Conservation (phyloP, 2,329 filamentous ascomycete species). For the Lizonia empirigonia region DNA sequence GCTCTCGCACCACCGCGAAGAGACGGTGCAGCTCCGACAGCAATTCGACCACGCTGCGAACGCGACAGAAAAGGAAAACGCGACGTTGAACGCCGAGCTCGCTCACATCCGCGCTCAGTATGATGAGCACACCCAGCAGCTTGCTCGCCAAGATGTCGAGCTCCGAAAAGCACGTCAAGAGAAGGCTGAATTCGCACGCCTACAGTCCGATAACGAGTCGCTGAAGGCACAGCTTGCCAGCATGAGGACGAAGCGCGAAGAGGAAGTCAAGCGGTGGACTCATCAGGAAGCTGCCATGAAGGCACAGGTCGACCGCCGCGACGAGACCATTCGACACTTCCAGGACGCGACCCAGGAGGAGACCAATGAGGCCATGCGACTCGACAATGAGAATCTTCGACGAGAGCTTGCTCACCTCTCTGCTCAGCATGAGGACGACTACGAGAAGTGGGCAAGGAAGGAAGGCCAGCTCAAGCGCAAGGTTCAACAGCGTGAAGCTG, state of each 20-base stretch:
- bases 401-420: constrained; percentile 45
- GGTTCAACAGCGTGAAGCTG: constrained; percentile 38
- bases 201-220: constrained; percentile 72
- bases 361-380: constrained; percentile 47
- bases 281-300: constrained; percentile 41
- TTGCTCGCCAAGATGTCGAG: constrained; percentile 42
- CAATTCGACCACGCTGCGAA: constrained; percentile 43
- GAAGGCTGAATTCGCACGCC: constrained; percentile 56
- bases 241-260: constrained; percentile 72
- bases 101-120: constrained; percentile 40
- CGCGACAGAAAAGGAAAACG: constrained; percentile 42
- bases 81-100: constrained; percentile 42
- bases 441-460: constrained; percentile 40
- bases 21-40: constrained; percentile 43
- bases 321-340: constrained; percentile 49
- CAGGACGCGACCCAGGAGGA: constrained; percentile 46
- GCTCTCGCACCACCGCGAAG: constrained; percentile 41
- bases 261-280: constrained; percentile 47
- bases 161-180: constrained; percentile 45
- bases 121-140: constrained; percentile 46
- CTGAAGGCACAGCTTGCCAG: constrained; percentile 76
- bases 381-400: constrained; percentile 50
- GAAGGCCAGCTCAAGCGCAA: constrained; percentile 43
- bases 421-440: constrained; percentile 43
- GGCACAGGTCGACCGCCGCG: constrained; percentile 41